These are phyloP conservation scores for Pleurotus giganteus DNA, from an alignment of 768 basidiomycete species.

Conservation along the genomic window DNA sequence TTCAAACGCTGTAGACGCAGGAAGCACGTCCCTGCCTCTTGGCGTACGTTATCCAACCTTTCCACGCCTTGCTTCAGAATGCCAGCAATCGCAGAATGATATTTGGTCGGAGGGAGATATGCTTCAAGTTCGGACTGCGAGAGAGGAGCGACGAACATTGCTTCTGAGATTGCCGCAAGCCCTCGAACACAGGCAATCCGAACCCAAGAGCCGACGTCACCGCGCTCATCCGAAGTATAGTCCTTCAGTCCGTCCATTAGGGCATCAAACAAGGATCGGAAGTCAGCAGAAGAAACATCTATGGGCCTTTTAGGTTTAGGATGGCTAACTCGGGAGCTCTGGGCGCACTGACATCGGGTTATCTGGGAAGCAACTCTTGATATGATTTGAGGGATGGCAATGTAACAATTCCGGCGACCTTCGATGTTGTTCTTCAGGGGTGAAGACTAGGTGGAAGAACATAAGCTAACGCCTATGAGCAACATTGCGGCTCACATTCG, in stretches of 20 bases:
- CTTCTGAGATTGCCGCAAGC: constrained; percentile 50
- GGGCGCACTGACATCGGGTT: constrained; percentile 38
- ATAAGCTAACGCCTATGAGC: not conserved
- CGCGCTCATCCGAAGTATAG: constrained; percentile 92
- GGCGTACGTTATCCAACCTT: constrained; percentile 86
- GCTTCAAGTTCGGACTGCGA: constrained; percentile 44
- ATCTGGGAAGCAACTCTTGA: constrained; percentile 40
- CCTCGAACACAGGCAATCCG: constrained; percentile 76
- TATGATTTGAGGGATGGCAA: constrained; percentile 49
- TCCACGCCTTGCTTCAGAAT: constrained; percentile 90
- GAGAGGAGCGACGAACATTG: constrained; percentile 45
- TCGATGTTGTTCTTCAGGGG: constrained; percentile 31
- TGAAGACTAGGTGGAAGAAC: constrained; percentile 3
- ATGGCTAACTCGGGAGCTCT: constrained; percentile 5
- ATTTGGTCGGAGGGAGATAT: constrained; percentile 60
- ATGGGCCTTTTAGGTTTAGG: constrained; percentile 11
- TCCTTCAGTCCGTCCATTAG: constrained; percentile 77
- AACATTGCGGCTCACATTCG: constrained; percentile 39
- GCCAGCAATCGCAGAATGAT: constrained; percentile 56
- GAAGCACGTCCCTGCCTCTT: constrained; percentile 69
- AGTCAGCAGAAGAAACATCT: constrained; percentile 49
- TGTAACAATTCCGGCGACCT: constrained; percentile 37
- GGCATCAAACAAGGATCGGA: constrained; percentile 50
- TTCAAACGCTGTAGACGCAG: constrained; percentile 45
- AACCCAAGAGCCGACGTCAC: constrained; percentile 96